phyloP scores from a whole-genome alignment of 129 eudicot genomes.

The Artemisia argyi region DNA sequence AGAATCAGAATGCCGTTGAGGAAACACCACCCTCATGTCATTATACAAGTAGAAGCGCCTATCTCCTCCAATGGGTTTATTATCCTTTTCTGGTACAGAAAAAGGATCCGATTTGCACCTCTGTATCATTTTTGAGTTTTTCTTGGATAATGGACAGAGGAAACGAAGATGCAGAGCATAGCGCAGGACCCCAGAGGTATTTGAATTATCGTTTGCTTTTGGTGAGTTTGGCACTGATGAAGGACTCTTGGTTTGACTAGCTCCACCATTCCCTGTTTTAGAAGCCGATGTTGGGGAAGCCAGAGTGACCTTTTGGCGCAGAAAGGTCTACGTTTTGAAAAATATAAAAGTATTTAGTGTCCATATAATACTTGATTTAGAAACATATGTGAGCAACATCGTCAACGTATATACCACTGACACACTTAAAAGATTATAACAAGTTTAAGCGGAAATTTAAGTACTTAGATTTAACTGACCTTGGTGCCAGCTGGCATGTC shows the following conservation, averaged over 20 bases:
- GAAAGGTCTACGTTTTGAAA: constrained; percentile 58
- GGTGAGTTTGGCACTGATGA: constrained; percentile 42
- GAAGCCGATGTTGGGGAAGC: constrained; percentile 44
- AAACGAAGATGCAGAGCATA: constrained; percentile 96
- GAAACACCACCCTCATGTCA: constrained; percentile 97
- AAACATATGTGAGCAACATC: too few species aligned
- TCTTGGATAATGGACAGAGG: constrained; percentile 67
- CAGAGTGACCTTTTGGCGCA: constrained; percentile 85
- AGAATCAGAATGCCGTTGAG: constrained; percentile 98
- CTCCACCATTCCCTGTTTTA: constrained; percentile 30
- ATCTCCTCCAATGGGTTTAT: constrained; percentile 42
- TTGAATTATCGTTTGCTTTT: constrained; percentile 57
- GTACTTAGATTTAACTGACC: constrained; percentile 38
- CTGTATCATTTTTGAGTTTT: constrained; percentile 36
- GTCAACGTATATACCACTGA: not conserved
- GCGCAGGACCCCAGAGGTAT: constrained; percentile 74
- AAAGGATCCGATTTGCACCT: constrained; percentile 68
- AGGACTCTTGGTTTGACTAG: constrained; percentile 21
- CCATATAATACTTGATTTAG: not conserved
- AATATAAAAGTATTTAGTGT: not conserved
- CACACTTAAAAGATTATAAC: not conserved
- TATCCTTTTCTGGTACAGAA: constrained; percentile 43
- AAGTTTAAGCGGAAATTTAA: not conserved
- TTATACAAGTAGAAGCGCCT: constrained; percentile 83
- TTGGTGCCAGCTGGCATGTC: constrained; percentile 99